Percentiles rank a stretch among this genome's conserved stretches.
These are phyloP conservation scores for Ceratocystis diversiconidia DNA, from an alignment of 2,329 filamentous ascomycete species.

Conservation along the genomic window DNA sequence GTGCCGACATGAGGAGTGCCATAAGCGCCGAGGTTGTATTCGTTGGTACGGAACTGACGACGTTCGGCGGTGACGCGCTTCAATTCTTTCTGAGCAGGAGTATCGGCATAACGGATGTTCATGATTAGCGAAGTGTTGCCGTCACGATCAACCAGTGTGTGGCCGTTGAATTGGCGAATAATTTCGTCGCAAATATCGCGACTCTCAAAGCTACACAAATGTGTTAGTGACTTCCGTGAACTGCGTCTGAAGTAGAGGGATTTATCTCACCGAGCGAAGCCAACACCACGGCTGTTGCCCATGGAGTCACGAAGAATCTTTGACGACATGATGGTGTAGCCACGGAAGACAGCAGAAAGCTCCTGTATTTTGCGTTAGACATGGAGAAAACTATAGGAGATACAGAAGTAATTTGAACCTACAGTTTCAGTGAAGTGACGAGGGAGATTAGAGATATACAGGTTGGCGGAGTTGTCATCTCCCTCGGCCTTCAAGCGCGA, in stretches of 20 bases:
- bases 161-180: slow-evolving; percentile 73
- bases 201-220: slow-evolving; percentile 58
- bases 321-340: slow-evolving; percentile 76
- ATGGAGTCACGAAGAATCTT: slow-evolving; percentile 87
- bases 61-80: slow-evolving; percentile 93
- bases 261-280: slow-evolving; percentile 70
- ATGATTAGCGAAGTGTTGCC: slow-evolving; percentile 43
- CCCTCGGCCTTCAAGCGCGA: slow-evolving; percentile 93
- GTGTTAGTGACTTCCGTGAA: slow-evolving; percentile 17
- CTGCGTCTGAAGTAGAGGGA: neutral
- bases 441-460: slow-evolving; percentile 95
- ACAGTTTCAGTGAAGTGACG: slow-evolving; percentile 84
- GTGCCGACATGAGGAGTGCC: slow-evolving; percentile 47
- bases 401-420: slow-evolving; percentile 26
- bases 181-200: slow-evolving; percentile 85
- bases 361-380: slow-evolving; percentile 35
- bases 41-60: slow-evolving; percentile 87
- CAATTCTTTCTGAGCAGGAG: slow-evolving; percentile 86
- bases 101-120: slow-evolving; percentile 94
- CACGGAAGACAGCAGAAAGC: slow-evolving; percentile 62
- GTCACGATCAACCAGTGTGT: slow-evolving; percentile 59
- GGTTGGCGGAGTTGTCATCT: slow-evolving; percentile 78
- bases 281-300: slow-evolving; percentile 89
- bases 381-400: neutral
- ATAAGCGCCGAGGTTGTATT: slow-evolving; percentile 70